Evolutionary conservation across 2,329 filamentous ascomycete species (phyloP).

Genomic region (Fusarium mexicanum): DNA sequence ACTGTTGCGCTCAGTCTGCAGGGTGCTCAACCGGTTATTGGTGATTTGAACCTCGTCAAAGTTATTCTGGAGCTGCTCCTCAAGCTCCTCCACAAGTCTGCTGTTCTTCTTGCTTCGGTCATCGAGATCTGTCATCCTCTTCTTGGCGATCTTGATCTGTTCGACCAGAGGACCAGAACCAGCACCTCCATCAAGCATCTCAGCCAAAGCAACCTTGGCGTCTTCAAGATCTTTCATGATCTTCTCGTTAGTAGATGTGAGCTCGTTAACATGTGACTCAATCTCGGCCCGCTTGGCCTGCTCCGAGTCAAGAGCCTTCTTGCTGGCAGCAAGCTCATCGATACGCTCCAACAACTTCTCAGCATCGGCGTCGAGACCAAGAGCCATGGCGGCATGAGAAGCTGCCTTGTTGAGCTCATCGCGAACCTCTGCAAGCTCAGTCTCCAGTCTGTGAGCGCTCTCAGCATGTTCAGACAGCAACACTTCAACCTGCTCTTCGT

Average conservation of each 20-base stretch:
- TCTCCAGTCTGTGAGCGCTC: conserved; percentile 64
- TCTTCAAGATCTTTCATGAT: conserved; percentile 70
- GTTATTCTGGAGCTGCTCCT: conserved; percentile 94
- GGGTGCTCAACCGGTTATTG: conserved; percentile 85
- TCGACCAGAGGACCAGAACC: conserved; percentile 61
- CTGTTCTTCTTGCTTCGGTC: conserved; percentile 88
- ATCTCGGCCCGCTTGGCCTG: conserved; percentile 68
- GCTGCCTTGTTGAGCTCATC: conserved; percentile 73
- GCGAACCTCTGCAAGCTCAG: conserved; percentile 71
- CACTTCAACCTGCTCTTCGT: conserved; percentile 66
- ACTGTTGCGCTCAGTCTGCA: conserved; percentile 77
- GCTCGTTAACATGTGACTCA: conserved; percentile 63
- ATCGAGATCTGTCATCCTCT: conserved; percentile 71
- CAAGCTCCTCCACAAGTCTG: conserved; percentile 91
- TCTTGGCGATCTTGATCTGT: conserved; percentile 70
- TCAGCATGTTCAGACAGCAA: conserved; percentile 70
- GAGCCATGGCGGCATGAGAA: conserved; percentile 67
- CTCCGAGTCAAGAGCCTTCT: conserved; percentile 68
- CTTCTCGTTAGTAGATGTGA: conserved; percentile 66
- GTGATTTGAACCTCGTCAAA: conserved; percentile 91
- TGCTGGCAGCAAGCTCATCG: conserved; percentile 63
- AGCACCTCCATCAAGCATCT: conserved; percentile 60
- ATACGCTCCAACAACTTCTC: conserved; percentile 73
- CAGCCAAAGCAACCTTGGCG: conserved; percentile 64
- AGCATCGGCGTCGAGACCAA: conserved; percentile 72